Evolutionary conservation across 176 grass and related monocot genomes (phyloP).

Genomic region (Phoenix dactylifera): DNA sequence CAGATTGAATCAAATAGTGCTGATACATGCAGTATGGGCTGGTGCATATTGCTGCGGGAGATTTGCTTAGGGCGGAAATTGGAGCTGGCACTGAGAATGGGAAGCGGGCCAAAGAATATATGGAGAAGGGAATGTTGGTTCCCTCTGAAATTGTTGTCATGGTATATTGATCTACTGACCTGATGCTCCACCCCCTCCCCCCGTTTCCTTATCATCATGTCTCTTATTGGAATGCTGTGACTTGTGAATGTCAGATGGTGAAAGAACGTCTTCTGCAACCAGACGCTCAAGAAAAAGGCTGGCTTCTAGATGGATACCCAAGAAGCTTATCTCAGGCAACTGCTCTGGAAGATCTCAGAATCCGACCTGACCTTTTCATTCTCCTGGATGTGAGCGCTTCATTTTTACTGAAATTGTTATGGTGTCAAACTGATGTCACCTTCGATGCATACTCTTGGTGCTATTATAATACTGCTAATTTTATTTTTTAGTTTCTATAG

Average conservation of each 20-base stretch:
- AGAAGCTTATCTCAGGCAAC: slow-evolving; percentile 88
- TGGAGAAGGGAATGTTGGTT: slow-evolving; percentile 89
- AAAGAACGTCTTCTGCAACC: slow-evolving; percentile 71
- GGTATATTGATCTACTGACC: slow-evolving; percentile 27
- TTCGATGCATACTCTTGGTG: too few relatives aligned
- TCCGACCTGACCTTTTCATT: slow-evolving; percentile 81
- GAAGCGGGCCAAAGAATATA: slow-evolving; percentile 78
- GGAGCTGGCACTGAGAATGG: slow-evolving; percentile 70
- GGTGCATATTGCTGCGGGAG: slow-evolving; percentile 91
- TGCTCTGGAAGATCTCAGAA: slow-evolving; percentile 71
- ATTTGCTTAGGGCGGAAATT: slow-evolving; percentile 87
- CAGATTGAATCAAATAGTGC: neutral
- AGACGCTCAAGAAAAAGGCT: slow-evolving; percentile 84
- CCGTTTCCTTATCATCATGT: neutral
- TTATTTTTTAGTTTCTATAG: too few relatives aligned
- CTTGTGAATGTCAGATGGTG: slow-evolving; percentile 51
- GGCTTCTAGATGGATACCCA: slow-evolving; percentile 94
- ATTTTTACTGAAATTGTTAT: neutral
- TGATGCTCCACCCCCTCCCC: neutral
- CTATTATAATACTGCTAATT: too few relatives aligned
- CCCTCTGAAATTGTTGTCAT: slow-evolving; percentile 85
- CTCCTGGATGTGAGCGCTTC: slow-evolving; percentile 60
- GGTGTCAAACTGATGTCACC: too few relatives aligned
- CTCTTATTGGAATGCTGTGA: neutral
- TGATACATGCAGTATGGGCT: slow-evolving; percentile 56